A percentile compares a stretch with the other conserved stretches of the same genome.
Evolutionary conservation across 495 filamentous ascomycete genomes (phyloP).

Genomic region (Bryoglossum gracile): DNA sequence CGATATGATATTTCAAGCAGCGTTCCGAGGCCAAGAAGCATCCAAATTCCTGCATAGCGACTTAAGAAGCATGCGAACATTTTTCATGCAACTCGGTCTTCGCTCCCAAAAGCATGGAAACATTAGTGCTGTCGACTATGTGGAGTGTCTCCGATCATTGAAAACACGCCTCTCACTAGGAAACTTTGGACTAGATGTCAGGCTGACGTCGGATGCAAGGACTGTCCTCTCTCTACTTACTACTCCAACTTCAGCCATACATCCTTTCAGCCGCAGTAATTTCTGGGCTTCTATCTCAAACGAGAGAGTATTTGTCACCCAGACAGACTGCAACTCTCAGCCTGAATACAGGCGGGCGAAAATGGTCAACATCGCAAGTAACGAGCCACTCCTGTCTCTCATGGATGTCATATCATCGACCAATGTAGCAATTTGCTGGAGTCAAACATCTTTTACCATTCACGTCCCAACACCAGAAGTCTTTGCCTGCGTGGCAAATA

Average conservation of each 20-base stretch:
- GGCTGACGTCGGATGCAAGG: conserved; percentile 8
- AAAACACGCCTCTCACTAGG: conserved; percentile 1
- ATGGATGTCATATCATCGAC: conserved; percentile 7
- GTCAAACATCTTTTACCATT: conserved; percentile 17
- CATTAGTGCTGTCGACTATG: conserved; percentile 6
- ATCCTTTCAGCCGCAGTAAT: not conserved
- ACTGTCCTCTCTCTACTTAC: conserved; percentile 12
- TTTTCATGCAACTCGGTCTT: conserved; percentile 17
- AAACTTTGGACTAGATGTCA: not conserved
- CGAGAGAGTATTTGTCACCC: conserved; percentile 18
- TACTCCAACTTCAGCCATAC: conserved; percentile 3
- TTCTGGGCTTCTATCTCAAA: conserved; percentile 16
- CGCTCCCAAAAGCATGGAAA: conserved; percentile 5
- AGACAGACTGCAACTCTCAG: conserved; percentile 2
- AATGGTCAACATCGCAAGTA: conserved; percentile 18
- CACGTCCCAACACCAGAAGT: conserved; percentile 18
- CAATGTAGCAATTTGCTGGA: conserved; percentile 23
- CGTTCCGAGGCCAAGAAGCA: conserved; percentile 13
- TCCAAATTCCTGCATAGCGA: conserved; percentile 10
- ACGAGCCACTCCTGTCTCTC: conserved; percentile 8
- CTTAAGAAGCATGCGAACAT: not conserved
- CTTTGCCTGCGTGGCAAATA: conserved; percentile 1
- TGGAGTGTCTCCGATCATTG: conserved; percentile 15
- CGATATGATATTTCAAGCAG: conserved; percentile 17
- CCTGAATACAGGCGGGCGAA: conserved; percentile 16